These are phyloP conservation scores for Epipyxis sp. DNA, from an alignment of 108 stramenopile genomes.

Conservation along the genomic window DNA sequence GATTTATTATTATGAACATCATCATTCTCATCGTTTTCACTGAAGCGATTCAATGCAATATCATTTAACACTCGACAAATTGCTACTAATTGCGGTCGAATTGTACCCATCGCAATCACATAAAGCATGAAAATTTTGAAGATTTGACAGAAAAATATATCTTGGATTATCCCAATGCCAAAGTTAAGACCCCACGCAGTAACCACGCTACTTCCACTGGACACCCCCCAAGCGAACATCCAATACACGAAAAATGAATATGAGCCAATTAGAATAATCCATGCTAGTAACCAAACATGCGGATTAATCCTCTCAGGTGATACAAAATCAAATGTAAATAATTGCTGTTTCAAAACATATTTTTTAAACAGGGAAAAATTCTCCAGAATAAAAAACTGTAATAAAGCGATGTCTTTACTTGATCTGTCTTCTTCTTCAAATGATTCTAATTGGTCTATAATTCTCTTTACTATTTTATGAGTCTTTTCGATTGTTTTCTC, in stretches of 20 bases:
- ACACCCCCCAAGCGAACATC: conserved; percentile 3
- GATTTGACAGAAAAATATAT: not conserved
- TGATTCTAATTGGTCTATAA: not conserved
- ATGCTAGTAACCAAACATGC: not conserved
- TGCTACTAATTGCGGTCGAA: not conserved
- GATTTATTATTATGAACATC: not conserved
- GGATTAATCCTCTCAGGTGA: not conserved
- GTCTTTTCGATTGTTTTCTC: not conserved
- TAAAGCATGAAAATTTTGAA: not conserved
- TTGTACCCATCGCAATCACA: not conserved
- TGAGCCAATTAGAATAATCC: not conserved
- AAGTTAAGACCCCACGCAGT: conserved; percentile 11
- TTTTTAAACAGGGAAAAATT: not conserved
- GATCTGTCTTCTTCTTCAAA: not conserved
- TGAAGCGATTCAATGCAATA: too few relatives aligned
- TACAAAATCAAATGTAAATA: not conserved
- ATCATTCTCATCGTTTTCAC: too few relatives aligned
- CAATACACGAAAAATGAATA: not conserved
- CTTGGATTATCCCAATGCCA: not conserved
- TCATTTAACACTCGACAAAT: too few relatives aligned
- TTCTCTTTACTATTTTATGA: not conserved
- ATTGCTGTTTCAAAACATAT: not conserved
- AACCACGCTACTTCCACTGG: too few relatives aligned
- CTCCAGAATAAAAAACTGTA: not conserved
- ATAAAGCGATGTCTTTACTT: not conserved